Conservation (phyloP, 2,329 filamentous ascomycete species). For the Penicillium sp. region DNA sequence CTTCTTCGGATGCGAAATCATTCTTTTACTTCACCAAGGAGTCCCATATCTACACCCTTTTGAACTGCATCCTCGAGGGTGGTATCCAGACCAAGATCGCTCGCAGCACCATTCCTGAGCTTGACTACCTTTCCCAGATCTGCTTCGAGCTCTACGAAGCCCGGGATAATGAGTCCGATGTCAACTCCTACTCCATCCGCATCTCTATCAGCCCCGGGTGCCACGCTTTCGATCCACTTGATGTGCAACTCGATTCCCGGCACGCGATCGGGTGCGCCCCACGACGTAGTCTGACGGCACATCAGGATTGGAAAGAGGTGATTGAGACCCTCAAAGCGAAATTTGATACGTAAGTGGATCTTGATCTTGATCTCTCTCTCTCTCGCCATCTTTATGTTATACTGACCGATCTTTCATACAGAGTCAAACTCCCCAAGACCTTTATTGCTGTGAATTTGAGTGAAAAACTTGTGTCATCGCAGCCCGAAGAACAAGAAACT, state of each 20-base stretch:
- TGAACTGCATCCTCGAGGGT: constrained; percentile 97
- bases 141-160: constrained; percentile 98
- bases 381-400: not conserved
- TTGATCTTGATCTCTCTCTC: not conserved
- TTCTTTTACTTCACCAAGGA: constrained; percentile 99
- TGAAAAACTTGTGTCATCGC: constrained; percentile 44
- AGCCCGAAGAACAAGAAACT: constrained; percentile 1
- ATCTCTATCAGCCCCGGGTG: constrained; percentile 95
- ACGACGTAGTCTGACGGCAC: constrained; percentile 82
- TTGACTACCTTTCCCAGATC: constrained; percentile 96
- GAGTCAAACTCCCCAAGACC: constrained; percentile 52
- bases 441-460: constrained; percentile 54
- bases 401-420: constrained; percentile 14
- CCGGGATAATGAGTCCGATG: constrained; percentile 72
- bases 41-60: constrained; percentile 94
- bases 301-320: constrained; percentile 95
- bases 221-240: constrained; percentile 92
- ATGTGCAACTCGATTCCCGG: constrained; percentile 93
- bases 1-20: constrained; percentile 86
- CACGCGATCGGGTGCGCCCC: constrained; percentile 95
- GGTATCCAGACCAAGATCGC: constrained; percentile 97
- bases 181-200: constrained; percentile 91
- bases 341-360: constrained; percentile 76
- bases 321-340: constrained; percentile 92
- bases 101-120: constrained; percentile 89